Evolutionary conservation across 805 yeast species (phyloP).

Genomic region (Komagataella kurtzmanii): DNA sequence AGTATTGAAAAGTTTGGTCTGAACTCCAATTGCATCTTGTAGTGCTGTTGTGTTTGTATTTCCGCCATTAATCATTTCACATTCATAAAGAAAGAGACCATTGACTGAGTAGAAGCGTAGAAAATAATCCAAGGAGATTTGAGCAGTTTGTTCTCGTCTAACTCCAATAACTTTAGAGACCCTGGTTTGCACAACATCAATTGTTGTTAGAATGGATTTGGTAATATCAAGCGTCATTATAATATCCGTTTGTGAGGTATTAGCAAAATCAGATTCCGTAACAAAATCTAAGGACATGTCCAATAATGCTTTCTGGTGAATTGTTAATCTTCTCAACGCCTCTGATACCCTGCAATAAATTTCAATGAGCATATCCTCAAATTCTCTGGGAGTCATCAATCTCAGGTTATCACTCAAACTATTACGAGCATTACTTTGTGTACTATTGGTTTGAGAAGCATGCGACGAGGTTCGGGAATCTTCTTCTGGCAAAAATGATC

Average conservation of each 20-base stretch:
- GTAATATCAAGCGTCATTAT: slow-evolving; percentile 58
- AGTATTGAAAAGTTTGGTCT: slow-evolving; percentile 43
- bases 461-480: slow-evolving; percentile 5
- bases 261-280: slow-evolving; percentile 15
- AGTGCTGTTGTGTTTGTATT: slow-evolving; percentile 43
- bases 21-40: slow-evolving; percentile 54
- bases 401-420: slow-evolving; percentile 31
- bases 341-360: slow-evolving; percentile 57
- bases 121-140: slow-evolving; percentile 45
- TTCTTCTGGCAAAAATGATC: slow-evolving; percentile 46
- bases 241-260: slow-evolving; percentile 17
- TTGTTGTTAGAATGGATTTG: slow-evolving; percentile 48
- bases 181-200: slow-evolving; percentile 61
- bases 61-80: slow-evolving; percentile 66
- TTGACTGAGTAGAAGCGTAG: slow-evolving; percentile 52
- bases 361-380: slow-evolving; percentile 51
- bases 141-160: slow-evolving; percentile 57
- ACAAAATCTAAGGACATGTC: slow-evolving; percentile 49
- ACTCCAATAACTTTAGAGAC: slow-evolving; percentile 68
- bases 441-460: slow-evolving; percentile 15
- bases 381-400: slow-evolving; percentile 59
- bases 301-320: slow-evolving; percentile 68
- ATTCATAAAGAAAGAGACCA: slow-evolving; percentile 62
- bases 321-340: slow-evolving; percentile 56
- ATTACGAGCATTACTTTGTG: slow-evolving; percentile 13